These are phyloP conservation scores for Trametes coccinea DNA, from an alignment of 768 basidiomycete genomes.

Conservation along the genomic window DNA sequence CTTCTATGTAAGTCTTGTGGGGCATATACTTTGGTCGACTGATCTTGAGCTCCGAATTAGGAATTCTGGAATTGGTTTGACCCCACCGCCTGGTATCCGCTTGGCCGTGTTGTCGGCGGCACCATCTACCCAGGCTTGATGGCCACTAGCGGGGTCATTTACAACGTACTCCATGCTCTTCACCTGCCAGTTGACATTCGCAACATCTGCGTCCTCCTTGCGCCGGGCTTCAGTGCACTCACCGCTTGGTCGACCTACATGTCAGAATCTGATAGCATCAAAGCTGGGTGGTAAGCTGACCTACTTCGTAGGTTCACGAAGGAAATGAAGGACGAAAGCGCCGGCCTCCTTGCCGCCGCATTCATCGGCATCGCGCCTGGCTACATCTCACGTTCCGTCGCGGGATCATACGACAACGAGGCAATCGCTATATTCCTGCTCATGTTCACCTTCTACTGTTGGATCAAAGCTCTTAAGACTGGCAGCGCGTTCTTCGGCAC, in stretches of 20 bases:
- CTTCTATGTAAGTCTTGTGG: conserved; percentile 74
- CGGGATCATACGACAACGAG: conserved; percentile 99
- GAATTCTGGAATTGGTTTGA: conserved; percentile 99
- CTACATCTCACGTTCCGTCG: conserved; percentile 98
- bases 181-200: conserved; percentile 97
- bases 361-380: conserved; percentile 98
- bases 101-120: conserved; percentile 97
- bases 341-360: conserved; percentile 94
- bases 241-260: conserved; percentile 98
- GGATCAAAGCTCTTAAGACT: conserved; percentile 95
- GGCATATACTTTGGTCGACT: conserved; percentile 12
- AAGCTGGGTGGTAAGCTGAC: not conserved
- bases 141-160: conserved; percentile 98
- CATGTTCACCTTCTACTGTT: conserved; percentile 97
- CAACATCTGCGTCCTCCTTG: conserved; percentile 94
- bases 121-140: conserved; percentile 98
- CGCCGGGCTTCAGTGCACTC: conserved; percentile 94
- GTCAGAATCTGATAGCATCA: conserved; percentile 42
- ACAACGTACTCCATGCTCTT: conserved; percentile 82
- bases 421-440: conserved; percentile 99
- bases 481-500: conserved; percentile 93
- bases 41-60: conserved; percentile 41
- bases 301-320: conserved; percentile 75
- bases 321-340: conserved; percentile 93
- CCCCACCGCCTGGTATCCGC: conserved; percentile 98